Percentiles rank a stretch among this genome's conserved stretches.
Evolutionary conservation across 2,329 filamentous ascomycete species (phyloP).

Genomic region (Plenodomus biglobosus): DNA sequence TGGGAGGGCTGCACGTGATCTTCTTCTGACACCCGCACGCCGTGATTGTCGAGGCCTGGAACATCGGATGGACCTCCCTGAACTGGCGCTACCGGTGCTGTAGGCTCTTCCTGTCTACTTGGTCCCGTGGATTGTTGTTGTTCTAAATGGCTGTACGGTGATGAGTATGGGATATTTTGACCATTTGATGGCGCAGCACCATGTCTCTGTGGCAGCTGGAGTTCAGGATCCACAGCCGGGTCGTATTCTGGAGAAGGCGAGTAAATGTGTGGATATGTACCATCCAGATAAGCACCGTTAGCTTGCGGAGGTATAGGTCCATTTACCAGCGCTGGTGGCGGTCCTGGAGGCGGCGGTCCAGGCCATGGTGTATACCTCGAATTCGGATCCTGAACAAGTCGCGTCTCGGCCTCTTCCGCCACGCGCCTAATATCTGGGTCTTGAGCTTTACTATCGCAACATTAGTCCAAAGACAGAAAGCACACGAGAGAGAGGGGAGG

Average conservation of each 20-base stretch:
- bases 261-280: neutral
- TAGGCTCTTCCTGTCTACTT: neutral
- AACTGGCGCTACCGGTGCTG: neutral
- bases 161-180: conserved; percentile 8
- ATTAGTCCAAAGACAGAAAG: conserved; percentile 8
- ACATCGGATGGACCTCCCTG: conserved; percentile 1
- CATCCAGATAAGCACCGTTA: neutral
- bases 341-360: conserved; percentile 14
- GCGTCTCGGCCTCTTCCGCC: conserved; percentile 30
- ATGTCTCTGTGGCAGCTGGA: conserved; percentile 3
- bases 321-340: conserved; percentile 1
- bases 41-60: neutral
- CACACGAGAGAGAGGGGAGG: neutral
- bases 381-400: conserved; percentile 15
- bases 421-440: conserved; percentile 35
- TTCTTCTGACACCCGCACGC: neutral
- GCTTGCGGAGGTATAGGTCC: conserved; percentile 5
- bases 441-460: conserved; percentile 21
- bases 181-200: conserved; percentile 3
- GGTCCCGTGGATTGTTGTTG: neutral
- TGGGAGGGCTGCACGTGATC: conserved; percentile 2
- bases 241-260: conserved; percentile 4
- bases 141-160: conserved; percentile 12
- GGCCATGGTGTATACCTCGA: conserved; percentile 27
- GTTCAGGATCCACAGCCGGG: neutral